A percentile compares a stretch with the other conserved stretches of the same genome.
phyloP scores from a whole-genome alignment of 2,329 filamentous ascomycete genomes.

The Colletotrichum ledebouriae region DNA sequence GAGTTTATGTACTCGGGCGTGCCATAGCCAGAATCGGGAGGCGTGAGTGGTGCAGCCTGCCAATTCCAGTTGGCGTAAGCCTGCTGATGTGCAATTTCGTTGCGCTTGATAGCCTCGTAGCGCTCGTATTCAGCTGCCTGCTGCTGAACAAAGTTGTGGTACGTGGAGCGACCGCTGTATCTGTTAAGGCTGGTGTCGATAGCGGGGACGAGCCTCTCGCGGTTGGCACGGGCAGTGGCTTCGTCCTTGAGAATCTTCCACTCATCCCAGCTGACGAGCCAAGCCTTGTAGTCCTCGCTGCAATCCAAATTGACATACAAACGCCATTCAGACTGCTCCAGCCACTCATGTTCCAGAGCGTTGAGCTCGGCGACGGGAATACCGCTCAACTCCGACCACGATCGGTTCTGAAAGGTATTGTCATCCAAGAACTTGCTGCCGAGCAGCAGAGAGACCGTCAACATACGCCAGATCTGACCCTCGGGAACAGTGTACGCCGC shows the following conservation, averaged over 20 bases:
- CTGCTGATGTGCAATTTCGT: conserved; percentile 50
- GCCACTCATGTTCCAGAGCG: conserved; percentile 88
- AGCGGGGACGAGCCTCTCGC: conserved; percentile 63
- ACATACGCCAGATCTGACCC: conserved; percentile 86
- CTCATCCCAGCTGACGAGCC: conserved; percentile 71
- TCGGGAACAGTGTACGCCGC: conserved; percentile 70
- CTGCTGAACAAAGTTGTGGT: conserved; percentile 65
- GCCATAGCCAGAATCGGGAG: conserved; percentile 72
- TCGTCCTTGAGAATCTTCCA: conserved; percentile 69
- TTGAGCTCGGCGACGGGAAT: conserved; percentile 89
- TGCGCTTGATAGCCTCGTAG: conserved; percentile 60
- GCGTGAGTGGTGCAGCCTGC: conserved; percentile 63
- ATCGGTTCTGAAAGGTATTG: conserved; percentile 97
- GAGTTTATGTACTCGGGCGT: conserved; percentile 71
- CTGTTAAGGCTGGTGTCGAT: conserved; percentile 46
- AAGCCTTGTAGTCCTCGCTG: conserved; percentile 77
- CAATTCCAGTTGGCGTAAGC: conserved; percentile 53
- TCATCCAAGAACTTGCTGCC: conserved; percentile 97
- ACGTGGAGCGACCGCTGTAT: conserved; percentile 54
- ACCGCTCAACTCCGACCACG: conserved; percentile 95
- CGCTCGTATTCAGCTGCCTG: conserved; percentile 68
- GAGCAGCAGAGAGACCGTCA: conserved; percentile 86
- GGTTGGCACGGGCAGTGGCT: conserved; percentile 52
- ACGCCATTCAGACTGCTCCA: conserved; percentile 84
- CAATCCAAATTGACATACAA: conserved; percentile 88